These are phyloP conservation scores for Eucalyptus marginata DNA, from an alignment of 345 rosid genomes.

Conservation along the genomic window DNA sequence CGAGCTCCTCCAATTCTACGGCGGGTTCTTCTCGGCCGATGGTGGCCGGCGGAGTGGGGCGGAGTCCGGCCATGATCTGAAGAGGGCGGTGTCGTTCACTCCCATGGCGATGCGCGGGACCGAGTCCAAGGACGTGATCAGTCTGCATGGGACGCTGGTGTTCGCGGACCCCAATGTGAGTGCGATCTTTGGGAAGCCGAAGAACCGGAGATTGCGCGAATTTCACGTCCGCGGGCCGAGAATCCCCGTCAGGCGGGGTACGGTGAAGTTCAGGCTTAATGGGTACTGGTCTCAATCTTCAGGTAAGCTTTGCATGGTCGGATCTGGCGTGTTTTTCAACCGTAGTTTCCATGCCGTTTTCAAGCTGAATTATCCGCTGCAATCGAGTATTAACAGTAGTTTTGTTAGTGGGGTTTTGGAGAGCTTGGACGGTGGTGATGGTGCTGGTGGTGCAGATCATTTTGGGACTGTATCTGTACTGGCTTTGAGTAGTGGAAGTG, in stretches of 20 bases:
- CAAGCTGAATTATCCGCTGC: conserved; percentile 42
- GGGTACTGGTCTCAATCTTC: conserved; percentile 69
- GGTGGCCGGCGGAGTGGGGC: neutral
- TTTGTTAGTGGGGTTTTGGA: conserved; percentile 56
- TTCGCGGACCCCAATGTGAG: conserved; percentile 6
- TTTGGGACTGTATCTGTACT: conserved; percentile 51
- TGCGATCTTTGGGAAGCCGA: neutral
- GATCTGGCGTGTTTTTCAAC: conserved; percentile 31
- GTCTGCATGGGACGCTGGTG: conserved; percentile 21
- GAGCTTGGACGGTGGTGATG: conserved; percentile 17
- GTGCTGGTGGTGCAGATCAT: neutral
- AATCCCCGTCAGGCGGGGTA: conserved; percentile 17
- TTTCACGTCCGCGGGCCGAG: conserved; percentile 40
- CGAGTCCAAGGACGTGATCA: conserved; percentile 7
- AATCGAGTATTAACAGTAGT: conserved; percentile 30
- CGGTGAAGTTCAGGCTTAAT: conserved; percentile 22
- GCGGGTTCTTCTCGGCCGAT: conserved; percentile 12
- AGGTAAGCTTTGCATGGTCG: conserved; percentile 83
- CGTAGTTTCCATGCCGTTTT: conserved; percentile 39
- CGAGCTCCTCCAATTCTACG: neutral
- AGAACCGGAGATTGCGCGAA: conserved; percentile 10
- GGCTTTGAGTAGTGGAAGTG: conserved; percentile 31
- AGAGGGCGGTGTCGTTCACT: neutral
- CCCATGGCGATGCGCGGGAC: neutral
- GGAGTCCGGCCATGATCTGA: neutral